Conservation (phyloP, 169 alveolate species). For the Hepatocystis sp. region DNA sequence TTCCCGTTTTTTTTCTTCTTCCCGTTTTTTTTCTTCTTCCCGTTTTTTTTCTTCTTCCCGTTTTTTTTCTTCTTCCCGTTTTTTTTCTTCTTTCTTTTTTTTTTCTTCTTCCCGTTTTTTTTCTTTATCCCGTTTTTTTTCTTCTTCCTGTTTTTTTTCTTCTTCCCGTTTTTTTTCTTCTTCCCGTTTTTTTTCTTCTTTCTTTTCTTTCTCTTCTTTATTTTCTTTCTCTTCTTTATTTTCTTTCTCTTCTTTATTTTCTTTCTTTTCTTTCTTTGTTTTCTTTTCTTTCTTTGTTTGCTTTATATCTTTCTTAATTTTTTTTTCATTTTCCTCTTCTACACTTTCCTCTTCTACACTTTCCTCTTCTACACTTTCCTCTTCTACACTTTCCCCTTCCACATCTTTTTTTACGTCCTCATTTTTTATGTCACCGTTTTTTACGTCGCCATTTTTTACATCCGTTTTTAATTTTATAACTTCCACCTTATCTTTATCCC, state of each 20-base stretch:
- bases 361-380: background rate
- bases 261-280: background rate
- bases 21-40: background rate
- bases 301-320: background rate
- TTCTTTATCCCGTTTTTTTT: background rate
- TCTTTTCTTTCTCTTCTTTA: background rate
- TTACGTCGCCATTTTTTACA: background rate
- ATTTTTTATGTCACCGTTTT: background rate
- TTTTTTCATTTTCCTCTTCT: constrained; percentile 8
- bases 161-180: background rate
- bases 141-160: background rate
- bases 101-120: background rate
- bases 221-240: background rate
- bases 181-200: background rate
- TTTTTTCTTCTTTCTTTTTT: background rate
- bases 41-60: background rate
- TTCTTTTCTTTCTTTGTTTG: background rate
- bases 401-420: constrained; percentile 1
- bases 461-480: background rate
- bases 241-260: too few relatives aligned
- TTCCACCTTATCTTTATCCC: background rate
- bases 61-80: background rate
- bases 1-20: background rate
- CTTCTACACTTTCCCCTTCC: constrained; percentile 1
- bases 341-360: background rate